Percentiles rank a stretch among this genome's conserved stretches.
Evolutionary conservation across 2,329 filamentous ascomycete genomes (phyloP).

Genomic region (Pyricularia grisea): DNA sequence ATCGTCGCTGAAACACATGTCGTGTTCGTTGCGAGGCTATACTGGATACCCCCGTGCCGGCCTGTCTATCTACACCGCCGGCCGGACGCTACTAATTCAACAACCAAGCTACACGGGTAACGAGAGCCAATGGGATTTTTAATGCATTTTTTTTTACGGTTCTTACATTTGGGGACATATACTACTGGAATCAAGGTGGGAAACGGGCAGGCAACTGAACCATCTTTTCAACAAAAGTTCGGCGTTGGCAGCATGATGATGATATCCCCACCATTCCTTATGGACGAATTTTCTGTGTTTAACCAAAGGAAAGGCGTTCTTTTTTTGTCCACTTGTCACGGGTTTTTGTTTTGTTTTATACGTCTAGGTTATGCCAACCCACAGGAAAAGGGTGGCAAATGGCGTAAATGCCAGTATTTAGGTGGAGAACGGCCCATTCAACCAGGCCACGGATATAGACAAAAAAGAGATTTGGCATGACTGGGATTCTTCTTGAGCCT

Average conservation of each 20-base stretch:
- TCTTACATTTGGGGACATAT: constrained; percentile 6
- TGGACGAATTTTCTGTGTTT: constrained; percentile 1
- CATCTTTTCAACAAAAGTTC: constrained; percentile 8
- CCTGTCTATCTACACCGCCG: constrained; percentile 7
- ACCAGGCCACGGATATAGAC: constrained; percentile 2
- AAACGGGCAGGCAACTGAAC: constrained; percentile 4
- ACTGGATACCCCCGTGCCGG: background rate
- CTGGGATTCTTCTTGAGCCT: background rate
- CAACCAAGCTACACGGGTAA: background rate
- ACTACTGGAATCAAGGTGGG: constrained; percentile 11
- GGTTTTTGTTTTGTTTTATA: constrained; percentile 3
- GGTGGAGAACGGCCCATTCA: constrained; percentile 1
- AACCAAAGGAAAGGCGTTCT: constrained; percentile 7
- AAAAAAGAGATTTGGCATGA: background rate
- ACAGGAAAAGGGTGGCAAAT: background rate
- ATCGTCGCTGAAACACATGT: background rate
- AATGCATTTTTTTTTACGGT: constrained; percentile 3
- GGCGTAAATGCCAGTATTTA: background rate
- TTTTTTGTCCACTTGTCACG: background rate
- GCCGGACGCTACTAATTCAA: background rate
- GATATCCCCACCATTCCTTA: constrained; percentile 5
- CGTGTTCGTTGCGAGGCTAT: constrained; percentile 1
- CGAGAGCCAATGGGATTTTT: constrained; percentile 5
- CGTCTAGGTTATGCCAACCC: background rate
- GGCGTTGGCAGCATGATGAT: constrained; percentile 5